These are phyloP conservation scores for Mrakia frigida DNA, from an alignment of 768 basidiomycete genomes.

Conservation along the genomic window DNA sequence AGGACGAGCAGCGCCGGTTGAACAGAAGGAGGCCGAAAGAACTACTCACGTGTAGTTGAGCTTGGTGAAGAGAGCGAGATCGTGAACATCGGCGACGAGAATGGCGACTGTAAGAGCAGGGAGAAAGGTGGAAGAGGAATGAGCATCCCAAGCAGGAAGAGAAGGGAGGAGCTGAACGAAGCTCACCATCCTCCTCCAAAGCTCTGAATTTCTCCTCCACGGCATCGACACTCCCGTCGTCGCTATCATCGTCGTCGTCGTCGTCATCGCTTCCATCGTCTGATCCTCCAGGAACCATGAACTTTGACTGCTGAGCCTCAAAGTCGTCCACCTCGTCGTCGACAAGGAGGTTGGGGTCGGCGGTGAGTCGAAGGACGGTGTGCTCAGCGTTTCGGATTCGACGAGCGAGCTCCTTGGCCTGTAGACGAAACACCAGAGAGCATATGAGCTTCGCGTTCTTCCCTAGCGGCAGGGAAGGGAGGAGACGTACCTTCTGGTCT, in stretches of 20 bases:
- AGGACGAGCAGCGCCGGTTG: not conserved
- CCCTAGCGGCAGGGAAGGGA: not conserved
- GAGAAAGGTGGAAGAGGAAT: not conserved
- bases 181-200: constrained; percentile 68
- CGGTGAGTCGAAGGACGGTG: constrained; percentile 67
- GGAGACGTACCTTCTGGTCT: constrained; percentile 62
- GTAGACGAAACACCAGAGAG: too few relatives aligned
- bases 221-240: constrained; percentile 59
- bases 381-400: constrained; percentile 78
- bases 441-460: not conserved
- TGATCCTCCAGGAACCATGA: constrained; percentile 37
- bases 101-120: constrained; percentile 57
- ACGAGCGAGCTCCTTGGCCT: constrained; percentile 60
- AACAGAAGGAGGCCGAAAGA: not conserved
- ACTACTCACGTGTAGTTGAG: constrained; percentile 73
- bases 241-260: constrained; percentile 44
- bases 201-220: constrained; percentile 79
- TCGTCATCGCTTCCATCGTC: constrained; percentile 38
- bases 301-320: constrained; percentile 36
- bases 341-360: constrained; percentile 27
- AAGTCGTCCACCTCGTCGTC: constrained; percentile 21
- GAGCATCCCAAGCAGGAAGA: not conserved
- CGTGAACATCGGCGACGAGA: constrained; percentile 80
- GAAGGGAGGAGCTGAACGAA: not conserved
- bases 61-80: constrained; percentile 88